Percentiles rank a stretch among this genome's conserved stretches.
phyloP scores from a whole-genome alignment of 1,139 yeast species.

The Wickerhamomyces sp. region DNA sequence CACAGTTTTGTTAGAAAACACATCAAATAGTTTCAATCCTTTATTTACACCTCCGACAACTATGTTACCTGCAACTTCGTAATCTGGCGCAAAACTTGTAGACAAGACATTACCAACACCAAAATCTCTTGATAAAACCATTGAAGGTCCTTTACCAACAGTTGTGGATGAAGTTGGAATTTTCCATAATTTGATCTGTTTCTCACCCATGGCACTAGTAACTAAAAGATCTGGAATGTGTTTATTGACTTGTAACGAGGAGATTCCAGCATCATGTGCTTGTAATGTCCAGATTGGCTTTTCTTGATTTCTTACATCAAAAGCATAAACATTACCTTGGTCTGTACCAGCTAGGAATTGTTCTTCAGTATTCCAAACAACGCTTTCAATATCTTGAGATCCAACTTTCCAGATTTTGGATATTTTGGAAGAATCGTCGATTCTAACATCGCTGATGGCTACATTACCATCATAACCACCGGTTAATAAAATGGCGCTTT shows the following conservation, averaged over 20 bases:
- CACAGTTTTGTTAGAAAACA: slow-evolving; percentile 75
- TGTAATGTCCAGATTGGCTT: slow-evolving; percentile 91
- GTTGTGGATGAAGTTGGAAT: slow-evolving; percentile 36
- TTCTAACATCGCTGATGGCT: slow-evolving; percentile 80
- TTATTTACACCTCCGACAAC: slow-evolving; percentile 87
- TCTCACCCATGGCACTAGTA: slow-evolving; percentile 92
- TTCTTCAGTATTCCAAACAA: slow-evolving; percentile 67
- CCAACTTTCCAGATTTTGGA: slow-evolving; percentile 61
- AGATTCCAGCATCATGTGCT: slow-evolving; percentile 94
- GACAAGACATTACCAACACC: slow-evolving; percentile 93
- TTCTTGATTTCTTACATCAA: slow-evolving; percentile 67
- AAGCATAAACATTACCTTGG: slow-evolving; percentile 83
- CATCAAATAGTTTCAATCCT: slow-evolving; percentile 88
- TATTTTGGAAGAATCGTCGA: slow-evolving; percentile 55
- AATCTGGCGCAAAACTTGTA: slow-evolving; percentile 79
- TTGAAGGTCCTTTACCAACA: slow-evolving; percentile 65
- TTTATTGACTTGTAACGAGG: slow-evolving; percentile 69
- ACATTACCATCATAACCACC: slow-evolving; percentile 90
- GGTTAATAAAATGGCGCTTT: slow-evolving; percentile 74
- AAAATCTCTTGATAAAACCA: slow-evolving; percentile 88
- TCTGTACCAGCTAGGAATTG: slow-evolving; percentile 88
- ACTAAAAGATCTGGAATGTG: slow-evolving; percentile 71
- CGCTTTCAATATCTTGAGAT: slow-evolving; percentile 81
- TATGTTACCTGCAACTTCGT: slow-evolving; percentile 79
- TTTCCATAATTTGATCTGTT: slow-evolving; percentile 84